Conservation (phyloP, 768 basidiomycete genomes). For the Pilatotrama ljubarskyi region DNA sequence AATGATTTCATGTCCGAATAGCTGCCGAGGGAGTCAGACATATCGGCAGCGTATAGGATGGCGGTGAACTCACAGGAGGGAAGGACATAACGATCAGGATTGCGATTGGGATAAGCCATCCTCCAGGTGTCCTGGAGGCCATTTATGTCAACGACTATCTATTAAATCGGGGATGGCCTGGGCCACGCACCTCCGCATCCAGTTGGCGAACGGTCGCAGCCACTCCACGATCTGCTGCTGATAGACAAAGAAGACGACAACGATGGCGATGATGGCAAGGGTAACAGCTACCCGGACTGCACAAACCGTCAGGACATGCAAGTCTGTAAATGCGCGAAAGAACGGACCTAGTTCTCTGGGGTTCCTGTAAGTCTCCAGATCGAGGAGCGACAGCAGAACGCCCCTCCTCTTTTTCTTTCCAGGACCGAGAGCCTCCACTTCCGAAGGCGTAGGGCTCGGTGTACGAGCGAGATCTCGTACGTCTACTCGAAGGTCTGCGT, state of each 20-base stretch:
- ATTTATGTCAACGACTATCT: neutral
- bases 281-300: slow-evolving; percentile 33
- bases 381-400: neutral
- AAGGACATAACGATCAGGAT: slow-evolving; percentile 43
- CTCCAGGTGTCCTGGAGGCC: slow-evolving; percentile 26
- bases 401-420: neutral
- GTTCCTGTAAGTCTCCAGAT: neutral
- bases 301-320: neutral
- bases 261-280: slow-evolving; percentile 32
- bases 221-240: slow-evolving; percentile 62
- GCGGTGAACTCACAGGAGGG: slow-evolving; percentile 34
- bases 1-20: slow-evolving; percentile 92
- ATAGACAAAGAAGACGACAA: slow-evolving; percentile 42
- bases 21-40: slow-evolving; percentile 35
- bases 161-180: neutral
- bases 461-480: slow-evolving; percentile 5
- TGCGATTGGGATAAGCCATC: slow-evolving; percentile 45
- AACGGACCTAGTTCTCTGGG: slow-evolving; percentile 2
- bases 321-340: neutral
- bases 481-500: slow-evolving; percentile 10
- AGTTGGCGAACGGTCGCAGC: slow-evolving; percentile 64
- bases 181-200: slow-evolving; percentile 55
- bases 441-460: slow-evolving; percentile 7
- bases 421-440: neutral
- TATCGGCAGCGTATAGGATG: neutral